Base-by-base conservation (phyloP, 192 early-diverging fungal species). In the Gamsiella multidivaricata region DNA sequence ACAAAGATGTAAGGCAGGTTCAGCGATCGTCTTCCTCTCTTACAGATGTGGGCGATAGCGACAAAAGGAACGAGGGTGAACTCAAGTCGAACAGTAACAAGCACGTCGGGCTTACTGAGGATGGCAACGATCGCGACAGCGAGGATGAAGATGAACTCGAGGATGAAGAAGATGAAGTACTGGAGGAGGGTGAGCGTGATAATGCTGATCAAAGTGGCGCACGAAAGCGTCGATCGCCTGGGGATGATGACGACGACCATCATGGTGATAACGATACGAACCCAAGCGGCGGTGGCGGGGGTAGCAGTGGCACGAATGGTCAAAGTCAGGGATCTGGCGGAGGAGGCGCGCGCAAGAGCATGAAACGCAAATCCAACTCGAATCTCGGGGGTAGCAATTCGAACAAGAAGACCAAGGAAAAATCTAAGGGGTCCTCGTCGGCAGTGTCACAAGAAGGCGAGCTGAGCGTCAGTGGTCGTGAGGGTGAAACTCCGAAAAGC, bases 191-290 rank as follows among this genome's bases (percentile, higher is more conserved):
- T 18, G 65, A 61, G 20, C 2, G 52, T 18, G 41, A 45, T 2
- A 23, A 34, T 41, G 55, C 29, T 12, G 56, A 75, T 29, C 18
- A 17, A 4, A 32, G 33, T 37, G 52, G 53, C 0, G 23, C 33
- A 3, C 28, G 41, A 12, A 75, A 66, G 37, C 33, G 64, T 39
- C 71, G 64, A 15, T 66, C 64, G 17, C 57, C 64, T 0, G 63
- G 54, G 17, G 71, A 61, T 36, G 76, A 80, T 49, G 76, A 80
- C 8, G 76, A 80, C 0, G 75, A 70, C 45, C 45, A 41, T 26
- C 33, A 57, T 3, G 61, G 61, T 18, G 59, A 62, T 14, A 59
- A 63, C 26, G 57, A 42, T 17, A 42, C 20, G 4, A 43, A 31
- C 28, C 36, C 46, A 17, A 32, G 12, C 8, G 65, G 53, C 17